Base-by-base conservation (phyloP, 768 basidiomycete genomes). In the Mycena alexandri region DNA sequence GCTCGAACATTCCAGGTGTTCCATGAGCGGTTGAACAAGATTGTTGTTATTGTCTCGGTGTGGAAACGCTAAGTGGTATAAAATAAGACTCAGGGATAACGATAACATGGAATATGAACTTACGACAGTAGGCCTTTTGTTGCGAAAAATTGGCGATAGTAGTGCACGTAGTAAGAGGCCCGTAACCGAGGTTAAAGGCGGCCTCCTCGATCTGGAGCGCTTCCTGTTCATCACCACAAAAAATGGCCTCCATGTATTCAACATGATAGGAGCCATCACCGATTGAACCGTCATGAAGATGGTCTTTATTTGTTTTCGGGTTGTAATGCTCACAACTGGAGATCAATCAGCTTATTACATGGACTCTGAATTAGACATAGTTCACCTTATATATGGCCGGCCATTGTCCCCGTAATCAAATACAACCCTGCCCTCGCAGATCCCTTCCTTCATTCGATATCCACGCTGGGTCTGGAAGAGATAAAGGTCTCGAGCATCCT, bases 11-110 rank as follows among this genome's bases (percentile, higher is more conserved):
- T 7, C 24, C 0, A 71, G 29, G 5, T 33, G 47, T 14, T 34
- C 48, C 51, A 73, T 38, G 25, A 57, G 34, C 5, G 62, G 42
- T 59, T 62, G 67, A 22, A 57, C 24, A 8, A 73, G 61, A 7
- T 29, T 29, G 0, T 53, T 58, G 19, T 44, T 34, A 14, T 29
- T 8, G 13, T 44, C 33, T n/a, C 53, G 62, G 48, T 63, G 61
- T 1, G 52, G 43, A n/a, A 47, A 19, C 8, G 62, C 62, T 63
- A 44, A 2, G 24, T 10, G 34, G 33, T 5, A 47, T 47, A 17
- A 24, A 3, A 13, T 21, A 24, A 10, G 7, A 24, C 13, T 43
- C 46, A 22, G 46, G 41, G 33, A 63, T 16, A 43, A 19, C 42
- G 5, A 44, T 12, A 21, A 5, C 46, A 2, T 47, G n/a, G 22